Percentiles rank a stretch among this genome's conserved stretches.
Evolutionary conservation across 352 stramenopile species (phyloP).

Genomic region (Pseudoperonospora humuli): DNA sequence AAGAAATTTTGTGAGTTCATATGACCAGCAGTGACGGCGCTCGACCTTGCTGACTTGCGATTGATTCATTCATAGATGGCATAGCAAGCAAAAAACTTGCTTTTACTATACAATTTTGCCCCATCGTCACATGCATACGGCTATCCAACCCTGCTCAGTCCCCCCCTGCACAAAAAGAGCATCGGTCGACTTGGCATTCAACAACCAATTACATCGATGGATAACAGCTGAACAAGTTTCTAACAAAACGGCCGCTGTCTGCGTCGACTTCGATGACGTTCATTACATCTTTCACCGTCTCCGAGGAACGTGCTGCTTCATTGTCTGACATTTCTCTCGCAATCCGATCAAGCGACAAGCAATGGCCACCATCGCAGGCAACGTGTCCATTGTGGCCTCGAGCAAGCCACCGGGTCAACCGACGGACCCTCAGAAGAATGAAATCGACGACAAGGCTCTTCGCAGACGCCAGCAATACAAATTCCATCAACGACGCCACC

Average conservation of each 20-base stretch:
- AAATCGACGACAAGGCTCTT: slow-evolving; percentile 37
- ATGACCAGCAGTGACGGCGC: too few relatives aligned
- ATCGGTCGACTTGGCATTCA: too few relatives aligned
- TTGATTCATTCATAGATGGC: not conserved
- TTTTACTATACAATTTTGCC: not conserved
- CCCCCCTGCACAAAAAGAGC: too few relatives aligned
- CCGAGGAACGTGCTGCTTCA: not conserved
- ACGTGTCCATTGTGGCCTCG: not conserved
- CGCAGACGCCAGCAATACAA: slow-evolving; percentile 53
- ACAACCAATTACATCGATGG: not conserved
- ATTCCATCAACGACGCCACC: slow-evolving; percentile 57
- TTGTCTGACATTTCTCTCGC: too few relatives aligned
- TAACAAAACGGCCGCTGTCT: not conserved
- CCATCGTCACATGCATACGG: not conserved
- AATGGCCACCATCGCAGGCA: slow-evolving; percentile 12
- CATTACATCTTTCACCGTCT: not conserved
- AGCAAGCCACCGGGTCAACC: slow-evolving; percentile 6
- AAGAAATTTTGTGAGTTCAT: too few relatives aligned
- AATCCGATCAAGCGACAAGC: not conserved
- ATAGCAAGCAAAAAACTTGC: not conserved
- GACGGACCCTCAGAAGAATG: slow-evolving; percentile 1
- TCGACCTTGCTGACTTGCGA: not conserved
- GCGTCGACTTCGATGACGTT: not conserved
- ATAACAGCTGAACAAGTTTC: not conserved
- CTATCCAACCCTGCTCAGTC: not conserved